phyloP scores from a whole-genome alignment of 1,284 basidiomycete genomes.

The Heterobasidion parviporum region DNA sequence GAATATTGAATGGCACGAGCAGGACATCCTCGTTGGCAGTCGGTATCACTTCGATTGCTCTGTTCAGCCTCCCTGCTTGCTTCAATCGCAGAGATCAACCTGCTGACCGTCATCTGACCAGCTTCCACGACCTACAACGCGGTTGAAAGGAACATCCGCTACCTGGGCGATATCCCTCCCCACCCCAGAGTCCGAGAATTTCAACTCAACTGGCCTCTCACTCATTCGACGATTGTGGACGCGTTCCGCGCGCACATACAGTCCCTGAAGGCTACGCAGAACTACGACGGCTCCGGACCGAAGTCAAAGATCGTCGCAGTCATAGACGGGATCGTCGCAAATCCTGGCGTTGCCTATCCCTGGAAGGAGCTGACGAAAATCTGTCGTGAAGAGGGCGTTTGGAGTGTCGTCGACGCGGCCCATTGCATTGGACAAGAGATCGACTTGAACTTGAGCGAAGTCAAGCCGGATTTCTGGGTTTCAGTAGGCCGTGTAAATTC shows the following conservation, averaged over 20 bases:
- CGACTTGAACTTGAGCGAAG: conserved; percentile 49
- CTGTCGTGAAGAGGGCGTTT: conserved; percentile 61
- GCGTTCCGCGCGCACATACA: conserved; percentile 39
- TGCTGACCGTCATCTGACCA: conserved; percentile 16
- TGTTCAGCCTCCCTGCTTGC: no score
- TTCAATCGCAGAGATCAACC: background rate
- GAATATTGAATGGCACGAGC: conserved; percentile 49
- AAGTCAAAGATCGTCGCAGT: conserved; percentile 55
- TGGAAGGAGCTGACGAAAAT: conserved; percentile 73
- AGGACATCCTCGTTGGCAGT: conserved; percentile 44
- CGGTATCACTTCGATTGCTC: conserved; percentile 7
- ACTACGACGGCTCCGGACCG: conserved; percentile 14
- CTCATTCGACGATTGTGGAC: conserved; percentile 49
- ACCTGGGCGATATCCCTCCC: conserved; percentile 51
- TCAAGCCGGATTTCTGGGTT: conserved; percentile 74
- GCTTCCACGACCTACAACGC: conserved; percentile 65
- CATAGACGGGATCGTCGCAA: conserved; percentile 67
- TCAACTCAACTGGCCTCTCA: conserved; percentile 53
- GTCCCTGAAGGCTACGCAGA: conserved; percentile 12
- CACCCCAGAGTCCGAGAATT: conserved; percentile 45
- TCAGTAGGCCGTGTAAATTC: conserved; percentile 37
- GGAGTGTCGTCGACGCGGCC: conserved; percentile 76
- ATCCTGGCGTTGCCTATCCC: conserved; percentile 67
- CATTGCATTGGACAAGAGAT: conserved; percentile 48
- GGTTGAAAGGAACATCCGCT: conserved; percentile 47